Evolutionary conservation across 352 stramenopile species (phyloP), one percentile per base, ranked within the genome.

Genomic region (Globisporangium lucens): DNA sequence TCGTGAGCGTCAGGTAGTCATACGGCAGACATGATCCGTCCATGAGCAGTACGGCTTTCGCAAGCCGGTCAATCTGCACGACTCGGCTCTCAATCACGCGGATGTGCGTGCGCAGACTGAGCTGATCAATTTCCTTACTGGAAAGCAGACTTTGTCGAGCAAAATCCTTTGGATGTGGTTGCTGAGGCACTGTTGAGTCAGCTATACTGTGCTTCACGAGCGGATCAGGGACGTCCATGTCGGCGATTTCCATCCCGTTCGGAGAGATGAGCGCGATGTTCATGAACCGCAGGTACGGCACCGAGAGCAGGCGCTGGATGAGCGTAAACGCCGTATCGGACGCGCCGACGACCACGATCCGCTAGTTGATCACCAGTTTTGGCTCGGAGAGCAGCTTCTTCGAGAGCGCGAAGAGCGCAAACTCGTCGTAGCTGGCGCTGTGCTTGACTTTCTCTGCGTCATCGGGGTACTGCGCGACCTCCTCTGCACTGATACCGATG

Each of bases 201-300:
- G 53, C 1, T 29, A 5, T 13, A 20, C 15, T 4, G 4, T 27
- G 5, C 12, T 30, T 30, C 13, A 15, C 22, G n/a, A 71, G 49
- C 0, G 66, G 59, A 43, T 67, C 52, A 3, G 38, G 46, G 35
- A 75, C 59, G 33, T 79, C 64, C 49, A 68, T 69, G 22, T 72
- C 56, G 3, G 75, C 80, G 4, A 90, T 53, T 7, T 74, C 75
- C 36, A 95, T 61, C 1, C 91, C 91, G 61, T 80, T 70, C 0
- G 90, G 88, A 17, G 87, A 91, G 10, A 98, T 76, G 36, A 98
- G 77, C 38, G 87, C 94, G 38, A 98, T 67, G 69, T 89, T 96
- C 0, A 86, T 82, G 64, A 97, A 94, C 9, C 90, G 78, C 65
- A 95, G 52, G 75, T 97, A 95, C n/a, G 88, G 88, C 15, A 91